phyloP scores from a whole-genome alignment of 257 asterid species.

The Parsonsia alboflavescens region DNA sequence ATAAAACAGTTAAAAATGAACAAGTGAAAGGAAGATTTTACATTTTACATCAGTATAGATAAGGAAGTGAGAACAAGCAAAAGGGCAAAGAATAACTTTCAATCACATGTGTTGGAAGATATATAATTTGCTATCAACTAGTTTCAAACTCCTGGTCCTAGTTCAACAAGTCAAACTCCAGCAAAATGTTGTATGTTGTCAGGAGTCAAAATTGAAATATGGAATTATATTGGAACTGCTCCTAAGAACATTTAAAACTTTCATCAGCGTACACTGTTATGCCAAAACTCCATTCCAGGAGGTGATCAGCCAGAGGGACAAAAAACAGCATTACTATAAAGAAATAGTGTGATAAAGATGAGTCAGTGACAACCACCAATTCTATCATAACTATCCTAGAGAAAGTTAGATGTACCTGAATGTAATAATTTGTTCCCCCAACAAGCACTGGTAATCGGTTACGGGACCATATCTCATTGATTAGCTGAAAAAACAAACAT shows the following conservation, averaged over 20 bases:
- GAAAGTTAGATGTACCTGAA: slow-evolving; percentile 51
- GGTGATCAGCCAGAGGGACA: neutral
- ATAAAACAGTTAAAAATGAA: neutral
- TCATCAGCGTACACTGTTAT: neutral
- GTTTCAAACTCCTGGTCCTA: neutral
- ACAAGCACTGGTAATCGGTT: slow-evolving; percentile 82
- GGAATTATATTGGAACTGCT: neutral
- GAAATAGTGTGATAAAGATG: neutral
- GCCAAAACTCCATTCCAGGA: neutral
- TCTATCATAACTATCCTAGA: neutral
- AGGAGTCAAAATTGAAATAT: neutral
- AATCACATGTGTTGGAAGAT: too few species aligned
- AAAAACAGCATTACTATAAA: neutral
- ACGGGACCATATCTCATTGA: slow-evolving; percentile 71
- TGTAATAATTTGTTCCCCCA: slow-evolving; percentile 97
- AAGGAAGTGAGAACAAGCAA: too few species aligned
- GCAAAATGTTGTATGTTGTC: neutral
- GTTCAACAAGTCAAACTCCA: neutral
- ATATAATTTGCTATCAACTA: too few species aligned
- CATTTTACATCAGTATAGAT: too few species aligned
- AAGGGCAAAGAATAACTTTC: too few species aligned
- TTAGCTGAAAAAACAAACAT: slow-evolving; percentile 44
- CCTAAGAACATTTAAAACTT: neutral
- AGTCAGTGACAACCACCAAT: too few species aligned
- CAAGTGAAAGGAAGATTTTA: too few species aligned